Evolutionary conservation across 2,329 filamentous ascomycete genomes (phyloP).

Genomic region (Talaromyces rugulosus): DNA sequence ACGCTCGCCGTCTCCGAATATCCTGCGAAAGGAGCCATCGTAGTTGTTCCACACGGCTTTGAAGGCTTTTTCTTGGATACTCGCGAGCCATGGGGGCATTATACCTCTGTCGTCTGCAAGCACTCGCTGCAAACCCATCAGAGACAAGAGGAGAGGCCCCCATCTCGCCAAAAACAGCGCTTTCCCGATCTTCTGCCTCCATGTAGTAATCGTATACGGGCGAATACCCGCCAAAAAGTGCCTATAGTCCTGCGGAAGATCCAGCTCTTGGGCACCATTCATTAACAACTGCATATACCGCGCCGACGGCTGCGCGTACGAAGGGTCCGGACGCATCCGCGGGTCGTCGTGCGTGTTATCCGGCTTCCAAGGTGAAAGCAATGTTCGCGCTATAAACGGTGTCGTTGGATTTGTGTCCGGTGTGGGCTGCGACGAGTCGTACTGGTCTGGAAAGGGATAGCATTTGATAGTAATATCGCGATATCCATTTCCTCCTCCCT

Average conservation of each 20-base stretch:
- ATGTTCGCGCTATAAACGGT: conserved; percentile 78
- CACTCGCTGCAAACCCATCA: conserved; percentile 41
- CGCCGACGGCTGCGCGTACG: conserved; percentile 75
- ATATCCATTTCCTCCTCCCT: conserved; percentile 84
- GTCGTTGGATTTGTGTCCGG: conserved; percentile 53
- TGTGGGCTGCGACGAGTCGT: conserved; percentile 50
- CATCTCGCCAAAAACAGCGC: conserved; percentile 59
- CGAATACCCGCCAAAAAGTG: conserved; percentile 65
- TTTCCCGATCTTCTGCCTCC: conserved; percentile 62
- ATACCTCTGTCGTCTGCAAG: conserved; percentile 64
- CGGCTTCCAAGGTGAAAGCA: conserved; percentile 60
- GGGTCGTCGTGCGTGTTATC: conserved; percentile 25
- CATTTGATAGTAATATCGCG: conserved; percentile 77
- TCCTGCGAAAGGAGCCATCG: conserved; percentile 57
- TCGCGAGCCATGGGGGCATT: conserved; percentile 63
- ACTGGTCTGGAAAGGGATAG: conserved; percentile 57
- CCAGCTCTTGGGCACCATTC: conserved; percentile 73
- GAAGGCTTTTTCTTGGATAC: conserved; percentile 51
- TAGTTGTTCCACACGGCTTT: conserved; percentile 60
- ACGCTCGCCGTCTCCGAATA: conserved; percentile 85
- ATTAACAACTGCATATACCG: conserved; percentile 79
- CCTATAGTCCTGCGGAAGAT: conserved; percentile 74
- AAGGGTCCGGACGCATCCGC: conserved; percentile 59
- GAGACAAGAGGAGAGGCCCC: conserved; percentile 54
- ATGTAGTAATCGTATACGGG: conserved; percentile 66